Evolutionary conservation across 768 basidiomycete species (phyloP), one percentile per base, ranked within the genome.

Genomic region (Rhodosporidiobolus odoratus): DNA sequence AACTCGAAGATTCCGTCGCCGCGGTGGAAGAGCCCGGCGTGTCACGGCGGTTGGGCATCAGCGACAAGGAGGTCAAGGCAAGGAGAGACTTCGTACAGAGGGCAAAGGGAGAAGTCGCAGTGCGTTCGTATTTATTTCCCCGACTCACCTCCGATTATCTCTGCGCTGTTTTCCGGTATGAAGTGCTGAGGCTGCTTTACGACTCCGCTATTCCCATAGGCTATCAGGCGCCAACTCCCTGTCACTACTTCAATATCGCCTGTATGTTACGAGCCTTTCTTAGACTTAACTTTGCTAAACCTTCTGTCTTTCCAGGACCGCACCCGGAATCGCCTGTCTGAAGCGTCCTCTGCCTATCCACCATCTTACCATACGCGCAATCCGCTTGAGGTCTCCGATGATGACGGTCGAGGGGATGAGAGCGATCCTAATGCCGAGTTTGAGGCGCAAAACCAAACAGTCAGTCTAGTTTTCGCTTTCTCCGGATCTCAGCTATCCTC

Each of bases 1-100:
- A 92, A 78, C 81, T 98, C n/a, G 93, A 96, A 59, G 91, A 92
- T 77, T 92, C 91, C 76, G 93, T 98, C 53, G 88, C 86, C 78
- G 90, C 92, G 50, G 90, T 96, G 1, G 94, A 95, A 78, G 85
- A 86, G 17, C 89, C 87, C 1, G 92, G 90, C 43, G 88, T 91
- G 34, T 85, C 66, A 0, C 34, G 90, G 21, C 82, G 87, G 80
- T 94, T 94, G 79, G 90, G 92, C 12, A 83, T 98, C 54, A 85
- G 87, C 52, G 87, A 89, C 62, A 78, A 80, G 34, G 92, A 97
- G 77, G 90, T 97, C 16, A 82, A 83, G 63, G 83, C 86, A 65
- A 84, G 94, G 70, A 83, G 90, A 66, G 84, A 83, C 66, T 95
- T 95, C 76, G 89, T 97, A 3, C 81, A 82, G 37, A 84, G 86